Evolutionary conservation across 805 yeast species (phyloP).

Genomic region (Wickerhamomyces ciferrii): DNA sequence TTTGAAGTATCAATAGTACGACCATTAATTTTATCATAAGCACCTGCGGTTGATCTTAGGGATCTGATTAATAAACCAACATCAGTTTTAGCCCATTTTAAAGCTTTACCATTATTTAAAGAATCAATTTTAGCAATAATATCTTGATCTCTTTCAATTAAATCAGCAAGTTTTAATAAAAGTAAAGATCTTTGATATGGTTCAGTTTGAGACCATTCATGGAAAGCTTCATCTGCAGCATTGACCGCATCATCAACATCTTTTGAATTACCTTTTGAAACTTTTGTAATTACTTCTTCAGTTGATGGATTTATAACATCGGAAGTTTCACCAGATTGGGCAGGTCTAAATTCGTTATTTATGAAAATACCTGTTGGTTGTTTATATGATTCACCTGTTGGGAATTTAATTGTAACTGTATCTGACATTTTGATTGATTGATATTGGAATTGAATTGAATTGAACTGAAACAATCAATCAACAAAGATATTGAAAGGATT

Average conservation of each 20-base stretch:
- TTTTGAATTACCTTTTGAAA: conserved; percentile 39
- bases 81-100: conserved; percentile 33
- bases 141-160: conserved; percentile 39
- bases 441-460: not conserved
- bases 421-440: not conserved
- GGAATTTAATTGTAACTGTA: conserved; percentile 28
- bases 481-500: not conserved
- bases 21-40: not conserved
- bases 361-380: conserved; percentile 65
- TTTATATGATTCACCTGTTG: conserved; percentile 42
- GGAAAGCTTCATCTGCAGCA: conserved; percentile 39
- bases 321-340: conserved; percentile 28
- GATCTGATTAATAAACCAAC: conserved; percentile 48
- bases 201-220: conserved; percentile 38
- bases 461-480: too few species aligned
- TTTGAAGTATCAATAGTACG: not conserved
- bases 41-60: conserved; percentile 62
- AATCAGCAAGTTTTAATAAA: conserved; percentile 39
- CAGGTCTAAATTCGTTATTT: conserved; percentile 44
- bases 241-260: conserved; percentile 18
- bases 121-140: conserved; percentile 50
- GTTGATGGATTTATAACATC: conserved; percentile 47
- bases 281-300: conserved; percentile 38
- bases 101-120: conserved; percentile 50
- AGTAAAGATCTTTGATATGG: conserved; percentile 37